phyloP scores from a whole-genome alignment of 2,329 filamentous ascomycete species.

The Pseudogymnoascus sp. region DNA sequence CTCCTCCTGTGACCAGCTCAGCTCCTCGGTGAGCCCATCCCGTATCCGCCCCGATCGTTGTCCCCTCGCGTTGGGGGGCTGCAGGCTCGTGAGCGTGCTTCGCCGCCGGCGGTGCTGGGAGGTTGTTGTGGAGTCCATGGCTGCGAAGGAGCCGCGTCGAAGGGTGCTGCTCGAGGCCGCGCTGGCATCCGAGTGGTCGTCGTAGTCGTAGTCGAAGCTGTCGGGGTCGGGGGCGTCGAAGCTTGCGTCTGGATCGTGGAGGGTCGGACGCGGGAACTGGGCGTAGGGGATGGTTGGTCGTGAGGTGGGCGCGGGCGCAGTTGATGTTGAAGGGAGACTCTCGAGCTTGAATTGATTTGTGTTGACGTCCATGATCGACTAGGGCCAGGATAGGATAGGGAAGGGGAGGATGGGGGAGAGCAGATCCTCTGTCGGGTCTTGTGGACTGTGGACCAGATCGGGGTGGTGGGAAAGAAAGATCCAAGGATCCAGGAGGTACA shows the following conservation, averaged over 20 bases:
- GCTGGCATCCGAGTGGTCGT: not conserved
- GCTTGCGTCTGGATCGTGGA: not conserved
- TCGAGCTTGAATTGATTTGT: conserved; percentile 8
- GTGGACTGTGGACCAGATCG: not conserved
- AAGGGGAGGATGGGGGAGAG: conserved; percentile 67
- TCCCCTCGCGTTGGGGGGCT: not conserved
- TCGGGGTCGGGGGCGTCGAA: not conserved
- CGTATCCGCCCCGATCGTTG: not conserved
- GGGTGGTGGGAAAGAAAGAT: not conserved
- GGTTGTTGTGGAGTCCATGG: not conserved
- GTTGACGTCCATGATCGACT: conserved; percentile 4
- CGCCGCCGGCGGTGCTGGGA: not conserved
- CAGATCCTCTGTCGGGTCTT: conserved; percentile 71
- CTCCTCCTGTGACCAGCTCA: conserved; percentile 10
- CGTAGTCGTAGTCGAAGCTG: not conserved
- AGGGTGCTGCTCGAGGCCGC: not conserved
- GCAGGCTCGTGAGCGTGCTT: not conserved
- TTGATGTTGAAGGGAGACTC: not conserved
- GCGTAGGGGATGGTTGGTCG: conserved; percentile 4
- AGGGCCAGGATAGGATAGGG: not conserved
- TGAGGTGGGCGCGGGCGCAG: not conserved
- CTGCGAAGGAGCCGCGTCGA: not conserved
- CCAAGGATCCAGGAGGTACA: not conserved
- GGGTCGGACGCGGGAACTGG: conserved; percentile 3
- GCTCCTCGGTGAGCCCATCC: not conserved